Evolutionary conservation across 192 early-diverging fungal genomes (phyloP), one percentile per base, ranked within the genome.

Genomic region (Podila clonocystis): DNA sequence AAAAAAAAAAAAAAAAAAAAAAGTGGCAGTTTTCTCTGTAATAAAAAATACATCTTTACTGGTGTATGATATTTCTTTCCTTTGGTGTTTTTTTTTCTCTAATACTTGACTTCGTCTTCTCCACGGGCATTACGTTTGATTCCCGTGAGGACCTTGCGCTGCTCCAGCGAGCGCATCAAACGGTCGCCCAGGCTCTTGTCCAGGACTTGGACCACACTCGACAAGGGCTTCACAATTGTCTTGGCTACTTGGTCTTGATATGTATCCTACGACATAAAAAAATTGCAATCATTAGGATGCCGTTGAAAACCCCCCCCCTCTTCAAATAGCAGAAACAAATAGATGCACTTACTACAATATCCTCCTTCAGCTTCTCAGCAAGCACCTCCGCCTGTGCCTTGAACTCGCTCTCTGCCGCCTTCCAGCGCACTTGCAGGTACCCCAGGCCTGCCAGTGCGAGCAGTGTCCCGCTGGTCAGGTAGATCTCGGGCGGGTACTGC

Each of bases 341-440:
- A 22, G 5, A 30, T n/a, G 31, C 15, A 58, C 76, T 41, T 73
- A 80, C 76, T 2, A 80, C 70, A 60, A 80, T 73, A 29, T 80
- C 77, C 6, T 69, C 50, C 67, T 80, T 80, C 45, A 80, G 30
- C 11, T 80, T 48, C 22, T 68, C 71, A 22, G 77, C 70, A 19
- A 80, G 57, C 0, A 67, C 62, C 9, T 80, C 67, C 7, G 77
- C 71, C 28, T 80, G 70, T 0, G 77, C 62, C 52, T 65, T 73
- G 34, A 80, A 80, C 62, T 80, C 77, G 26, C 59, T 80, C 77
- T 80, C 77, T 1, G 77, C 77, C 8, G 77, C 70, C 58, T 80
- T 80, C 77, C 77, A 80, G n/a, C 77, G 70, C n/a, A 73, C 33
- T 24, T 80, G 77, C 70, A 80, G 65, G 29, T 80, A 80, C 15